These are phyloP conservation scores for Acer negundo DNA, from an alignment of 345 rosid genomes.

Conservation along the genomic window DNA sequence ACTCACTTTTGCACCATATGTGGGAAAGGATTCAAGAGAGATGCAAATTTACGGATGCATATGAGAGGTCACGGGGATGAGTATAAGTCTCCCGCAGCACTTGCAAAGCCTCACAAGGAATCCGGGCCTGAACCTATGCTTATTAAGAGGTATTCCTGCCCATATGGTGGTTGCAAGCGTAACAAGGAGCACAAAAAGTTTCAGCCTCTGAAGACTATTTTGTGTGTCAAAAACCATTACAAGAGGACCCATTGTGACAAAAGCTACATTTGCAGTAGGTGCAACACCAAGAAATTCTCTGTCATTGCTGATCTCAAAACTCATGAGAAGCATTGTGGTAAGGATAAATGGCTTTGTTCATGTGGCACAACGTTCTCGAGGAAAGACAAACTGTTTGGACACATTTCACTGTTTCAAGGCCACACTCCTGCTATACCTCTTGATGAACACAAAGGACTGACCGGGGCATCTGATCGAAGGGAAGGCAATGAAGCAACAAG, in stretches of 20 bases:
- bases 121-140: constrained; percentile 58
- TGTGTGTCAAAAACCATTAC: constrained; percentile 95
- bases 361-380: constrained; percentile 96
- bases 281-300: constrained; percentile 93
- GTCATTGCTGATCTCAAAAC: constrained; percentile 96
- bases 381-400: constrained; percentile 98
- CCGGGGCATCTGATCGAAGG: constrained; percentile 40
- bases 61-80: constrained; percentile 99
- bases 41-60: constrained; percentile 95
- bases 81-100: constrained; percentile 92
- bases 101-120: constrained; percentile 87
- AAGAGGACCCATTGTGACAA: constrained; percentile 97
- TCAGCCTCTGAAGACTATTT: constrained; percentile 88
- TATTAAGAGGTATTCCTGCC: constrained; percentile 94
- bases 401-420: constrained; percentile 93
- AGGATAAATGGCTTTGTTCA: constrained; percentile 96
- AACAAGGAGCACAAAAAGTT: constrained; percentile 97
- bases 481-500: constrained; percentile 40
- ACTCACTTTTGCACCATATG: constrained; percentile 95
- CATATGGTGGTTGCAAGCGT: constrained; percentile 88
- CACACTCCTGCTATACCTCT: constrained; percentile 92
- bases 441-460: constrained; percentile 60
- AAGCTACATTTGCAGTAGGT: constrained; percentile 83
- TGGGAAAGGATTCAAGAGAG: constrained; percentile 98
- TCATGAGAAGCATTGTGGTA: constrained; percentile 98